Conservation (phyloP, 495 filamentous ascomycete species). For the Xylaria cubensis region DNA sequence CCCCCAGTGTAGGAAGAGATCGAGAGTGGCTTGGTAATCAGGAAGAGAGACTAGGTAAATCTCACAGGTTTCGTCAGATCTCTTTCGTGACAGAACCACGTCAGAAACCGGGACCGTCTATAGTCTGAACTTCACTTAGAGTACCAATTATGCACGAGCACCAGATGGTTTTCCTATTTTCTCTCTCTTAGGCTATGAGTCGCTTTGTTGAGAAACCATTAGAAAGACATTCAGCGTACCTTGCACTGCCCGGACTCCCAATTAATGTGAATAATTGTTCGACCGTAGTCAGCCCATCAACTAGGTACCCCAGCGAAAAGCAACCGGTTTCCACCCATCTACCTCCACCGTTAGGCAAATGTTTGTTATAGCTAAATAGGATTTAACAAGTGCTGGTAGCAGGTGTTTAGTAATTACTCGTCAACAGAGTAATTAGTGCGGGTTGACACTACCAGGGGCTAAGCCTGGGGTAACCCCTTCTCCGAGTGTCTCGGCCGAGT, state of each 20-base stretch:
- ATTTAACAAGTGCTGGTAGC: not conserved
- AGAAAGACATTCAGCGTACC: not conserved
- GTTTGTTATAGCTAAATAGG: not conserved
- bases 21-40: constrained; percentile 26
- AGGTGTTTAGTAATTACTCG: not conserved
- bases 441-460: not conserved
- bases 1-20: constrained; percentile 24
- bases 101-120: constrained; percentile 24
- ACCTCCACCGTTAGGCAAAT: not conserved
- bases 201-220: not conserved
- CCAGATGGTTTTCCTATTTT: not conserved
- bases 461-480: not conserved
- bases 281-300: not conserved
- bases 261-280: not conserved
- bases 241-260: not conserved
- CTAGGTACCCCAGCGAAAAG: not conserved
- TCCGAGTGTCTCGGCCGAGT: constrained; percentile 18
- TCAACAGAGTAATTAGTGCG: not conserved
- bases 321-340: not conserved
- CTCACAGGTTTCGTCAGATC: constrained; percentile 32
- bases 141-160: not conserved
- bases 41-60: constrained; percentile 31
- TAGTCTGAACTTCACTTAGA: constrained; percentile 23
- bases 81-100: constrained; percentile 34
- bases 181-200: not conserved